Percentiles rank a stretch among this genome's conserved stretches.
These are phyloP conservation scores for Nigrospora sphaerica DNA, from an alignment of 2,329 filamentous ascomycete genomes.

Conservation along the genomic window DNA sequence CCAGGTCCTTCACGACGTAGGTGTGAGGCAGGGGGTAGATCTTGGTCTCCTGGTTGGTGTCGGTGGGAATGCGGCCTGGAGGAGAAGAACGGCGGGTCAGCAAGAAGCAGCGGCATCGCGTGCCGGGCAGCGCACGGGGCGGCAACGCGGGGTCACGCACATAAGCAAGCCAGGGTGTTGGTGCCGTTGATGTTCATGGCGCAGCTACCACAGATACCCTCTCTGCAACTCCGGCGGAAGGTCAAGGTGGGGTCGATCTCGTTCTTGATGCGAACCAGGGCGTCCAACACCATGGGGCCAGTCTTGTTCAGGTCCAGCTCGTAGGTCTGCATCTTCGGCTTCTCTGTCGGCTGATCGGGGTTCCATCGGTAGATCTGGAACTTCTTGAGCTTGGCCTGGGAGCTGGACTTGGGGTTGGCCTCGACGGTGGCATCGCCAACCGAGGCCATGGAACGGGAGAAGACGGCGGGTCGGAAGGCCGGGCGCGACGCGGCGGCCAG, in stretches of 20 bases:
- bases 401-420: conserved; percentile 50
- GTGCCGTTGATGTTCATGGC: conserved; percentile 99
- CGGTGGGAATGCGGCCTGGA: conserved; percentile 84
- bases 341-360: conserved; percentile 82
- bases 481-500: conserved; percentile 38
- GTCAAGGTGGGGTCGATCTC: conserved; percentile 95
- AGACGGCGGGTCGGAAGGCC: conserved; percentile 32
- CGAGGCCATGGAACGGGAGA: conserved; percentile 47
- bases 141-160: conserved; percentile 48
- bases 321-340: conserved; percentile 94
- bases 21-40: conserved; percentile 98
- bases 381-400: conserved; percentile 68
- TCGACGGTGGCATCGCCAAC: conserved; percentile 53
- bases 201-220: conserved; percentile 97
- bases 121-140: neutral
- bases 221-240: conserved; percentile 90
- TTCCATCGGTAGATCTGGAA: conserved; percentile 99
- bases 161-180: conserved; percentile 95
- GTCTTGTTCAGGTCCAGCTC: conserved; percentile 97
- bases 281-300: conserved; percentile 96
- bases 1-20: conserved; percentile 98
- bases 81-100: conserved; percentile 17
- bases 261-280: conserved; percentile 97
- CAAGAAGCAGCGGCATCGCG: conserved; percentile 1
- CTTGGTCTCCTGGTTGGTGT: conserved; percentile 73